These are phyloP conservation scores for Fusarium xylarioides DNA, from an alignment of 2,329 filamentous ascomycete genomes.

Conservation along the genomic window DNA sequence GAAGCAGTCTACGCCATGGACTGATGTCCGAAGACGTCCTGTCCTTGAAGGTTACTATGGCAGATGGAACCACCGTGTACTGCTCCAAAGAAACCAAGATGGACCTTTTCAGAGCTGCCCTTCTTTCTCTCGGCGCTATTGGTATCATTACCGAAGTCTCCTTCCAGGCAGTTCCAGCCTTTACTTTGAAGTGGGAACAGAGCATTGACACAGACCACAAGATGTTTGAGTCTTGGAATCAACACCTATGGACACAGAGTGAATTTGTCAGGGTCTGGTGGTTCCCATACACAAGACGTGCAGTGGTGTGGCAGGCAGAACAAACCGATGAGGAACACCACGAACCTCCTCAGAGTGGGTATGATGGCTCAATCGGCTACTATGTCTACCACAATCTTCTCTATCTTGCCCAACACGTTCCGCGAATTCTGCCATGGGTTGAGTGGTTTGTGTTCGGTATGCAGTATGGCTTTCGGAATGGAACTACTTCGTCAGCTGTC, in stretches of 20 bases:
- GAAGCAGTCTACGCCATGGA: slow-evolving; percentile 84
- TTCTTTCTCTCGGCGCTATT: slow-evolving; percentile 87
- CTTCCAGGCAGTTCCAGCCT: slow-evolving; percentile 80
- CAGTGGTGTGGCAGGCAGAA: slow-evolving; percentile 89
- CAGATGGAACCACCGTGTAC: slow-evolving; percentile 76
- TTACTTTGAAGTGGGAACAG: slow-evolving; percentile 89
- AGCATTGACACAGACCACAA: slow-evolving; percentile 74
- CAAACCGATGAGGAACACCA: slow-evolving; percentile 71
- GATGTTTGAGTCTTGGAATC: slow-evolving; percentile 77
- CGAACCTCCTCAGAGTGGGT: slow-evolving; percentile 75
- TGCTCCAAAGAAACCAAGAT: slow-evolving; percentile 76
- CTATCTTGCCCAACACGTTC: slow-evolving; percentile 79
- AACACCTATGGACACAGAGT: slow-evolving; percentile 79
- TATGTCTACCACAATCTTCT: slow-evolving; percentile 93
- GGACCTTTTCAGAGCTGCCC: slow-evolving; percentile 86
- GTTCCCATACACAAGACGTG: slow-evolving; percentile 90
- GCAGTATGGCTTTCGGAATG: slow-evolving; percentile 90
- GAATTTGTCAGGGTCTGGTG: slow-evolving; percentile 98
- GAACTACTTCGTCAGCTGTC: slow-evolving; percentile 74
- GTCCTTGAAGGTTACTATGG: slow-evolving; percentile 80
- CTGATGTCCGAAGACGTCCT: slow-evolving; percentile 82
- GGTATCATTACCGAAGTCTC: slow-evolving; percentile 93
- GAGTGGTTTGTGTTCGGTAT: slow-evolving; percentile 98
- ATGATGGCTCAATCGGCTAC: slow-evolving; percentile 83
- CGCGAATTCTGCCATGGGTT: slow-evolving; percentile 82